Evolutionary conservation across 805 yeast species (phyloP).

Genomic region (Starmerella khaoyaiensis): DNA sequence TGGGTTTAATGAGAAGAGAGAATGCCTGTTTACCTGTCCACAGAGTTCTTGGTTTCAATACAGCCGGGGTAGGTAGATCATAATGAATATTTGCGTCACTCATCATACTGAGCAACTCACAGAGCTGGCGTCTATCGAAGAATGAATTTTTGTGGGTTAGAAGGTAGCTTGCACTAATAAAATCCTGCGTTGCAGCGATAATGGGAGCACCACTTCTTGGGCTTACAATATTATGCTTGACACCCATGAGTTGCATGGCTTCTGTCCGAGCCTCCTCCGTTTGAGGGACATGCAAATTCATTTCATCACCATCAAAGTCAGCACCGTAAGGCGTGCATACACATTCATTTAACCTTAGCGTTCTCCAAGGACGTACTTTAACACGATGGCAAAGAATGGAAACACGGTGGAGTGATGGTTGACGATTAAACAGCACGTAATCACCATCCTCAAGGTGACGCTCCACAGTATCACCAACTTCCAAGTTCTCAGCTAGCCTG

Average conservation of each 20-base stretch:
- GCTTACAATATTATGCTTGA: conserved; percentile 81
- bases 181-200: conserved; percentile 99
- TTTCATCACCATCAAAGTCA: conserved; percentile 98
- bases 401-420: conserved; percentile 90
- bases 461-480: conserved; percentile 86
- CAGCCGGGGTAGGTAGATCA: conserved; percentile 92
- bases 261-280: conserved; percentile 98
- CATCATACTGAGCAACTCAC: conserved; percentile 86
- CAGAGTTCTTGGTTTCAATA: conserved; percentile 70
- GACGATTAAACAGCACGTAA: conserved; percentile 88
- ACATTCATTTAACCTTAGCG: conserved; percentile 93
- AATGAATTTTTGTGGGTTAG: conserved; percentile 89
- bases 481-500: conserved; percentile 61
- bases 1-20: conserved; percentile 76
- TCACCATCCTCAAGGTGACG: conserved; percentile 97
- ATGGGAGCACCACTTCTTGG: conserved; percentile 98
- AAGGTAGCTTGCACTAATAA: conserved; percentile 89
- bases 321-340: conserved; percentile 99
- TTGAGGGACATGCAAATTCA: conserved; percentile 97
- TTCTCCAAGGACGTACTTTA: conserved; percentile 94
- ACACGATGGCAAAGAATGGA: conserved; percentile 94
- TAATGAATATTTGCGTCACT: conserved; percentile 78
- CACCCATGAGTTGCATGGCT: conserved; percentile 98
- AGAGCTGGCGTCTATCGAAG: conserved; percentile 72
- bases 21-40: conserved; percentile 99